Conservation (phyloP, 495 filamentous ascomycete genomes). For the Eremomyces bilateralis region DNA sequence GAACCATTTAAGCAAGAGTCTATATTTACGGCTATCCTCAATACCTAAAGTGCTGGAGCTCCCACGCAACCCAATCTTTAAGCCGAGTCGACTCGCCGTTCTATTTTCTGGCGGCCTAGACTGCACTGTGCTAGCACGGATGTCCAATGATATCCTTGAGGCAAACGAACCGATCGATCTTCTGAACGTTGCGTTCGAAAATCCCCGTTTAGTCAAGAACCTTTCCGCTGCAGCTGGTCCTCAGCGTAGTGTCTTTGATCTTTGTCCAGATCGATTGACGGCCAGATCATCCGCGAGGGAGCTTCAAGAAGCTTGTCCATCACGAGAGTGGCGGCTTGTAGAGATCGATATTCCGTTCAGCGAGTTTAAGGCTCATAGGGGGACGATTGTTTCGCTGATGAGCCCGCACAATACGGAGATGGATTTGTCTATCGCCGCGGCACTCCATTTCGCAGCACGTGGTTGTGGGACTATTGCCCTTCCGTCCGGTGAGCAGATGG, state of each 20-base stretch:
- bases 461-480: conserved; percentile 31
- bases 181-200: conserved; percentile 92
- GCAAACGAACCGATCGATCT: conserved; percentile 51
- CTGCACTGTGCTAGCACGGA: conserved; percentile 66
- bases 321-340: conserved; percentile 59
- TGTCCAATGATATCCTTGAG: conserved; percentile 63
- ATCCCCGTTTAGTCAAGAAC: conserved; percentile 34
- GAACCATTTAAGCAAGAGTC: too few species aligned
- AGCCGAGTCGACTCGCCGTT: too few species aligned
- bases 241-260: conserved; percentile 34
- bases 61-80: too few species aligned
- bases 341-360: conserved; percentile 68
- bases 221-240: conserved; percentile 13
- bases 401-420: conserved; percentile 93
- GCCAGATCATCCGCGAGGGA: conserved; percentile 57
- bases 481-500: conserved; percentile 10
- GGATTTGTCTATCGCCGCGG: conserved; percentile 89
- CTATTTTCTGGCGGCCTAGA: conserved; percentile 92
- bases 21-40: too few species aligned
- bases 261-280: conserved; percentile 77
- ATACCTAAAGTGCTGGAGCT: too few species aligned
- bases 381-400: conserved; percentile 51
- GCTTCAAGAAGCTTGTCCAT: conserved; percentile 46
- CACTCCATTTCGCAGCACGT: conserved; percentile 81
- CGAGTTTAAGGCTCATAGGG: conserved; percentile 48